Evolutionary conservation across 768 basidiomycete genomes (phyloP), one percentile per base, ranked within the genome.

Genomic region (Rhodocollybia butyracea): DNA sequence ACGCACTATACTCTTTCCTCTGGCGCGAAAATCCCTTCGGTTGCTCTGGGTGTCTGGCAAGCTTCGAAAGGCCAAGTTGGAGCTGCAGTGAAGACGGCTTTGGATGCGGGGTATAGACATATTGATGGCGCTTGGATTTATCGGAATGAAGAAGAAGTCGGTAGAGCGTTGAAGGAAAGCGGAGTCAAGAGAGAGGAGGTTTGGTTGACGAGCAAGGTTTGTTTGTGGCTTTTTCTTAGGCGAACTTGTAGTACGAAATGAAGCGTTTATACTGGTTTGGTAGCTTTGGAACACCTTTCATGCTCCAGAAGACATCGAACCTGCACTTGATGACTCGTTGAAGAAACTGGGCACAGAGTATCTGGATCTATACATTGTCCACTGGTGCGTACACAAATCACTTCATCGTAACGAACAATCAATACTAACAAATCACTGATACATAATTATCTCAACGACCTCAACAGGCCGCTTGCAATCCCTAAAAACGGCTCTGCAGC

Each of bases 271-370:
- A 24, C 22, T 46, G 46, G 36, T 55, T 21, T 26, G 2, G 1
- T 32, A 86, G 80, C 78, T 93, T n/a, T 89, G 84, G 84, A 89
- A 91, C 66, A 76, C 68, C 1, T 90, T 86, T 70, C 89, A 93
- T 63, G 74, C 77, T 3, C 89, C 90, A 0, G 82, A 86, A 56
- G 85, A 89, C 61, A 78, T 91, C 24, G 88, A 89, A 63, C 61
- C 77, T 1, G 76, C 76, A 11, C 74, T 91, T 8, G 85, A 90
- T 60, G 84, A 89, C 56, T 83, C 86, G 0, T 75, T 89, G 7
- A 58, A 68, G 8, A 79, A 74, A 59, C 79, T 91, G 2, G 79
- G 80, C 2, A 84, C 81, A 1, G 78, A 85, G 39, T 91, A 91
- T 66, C 76, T 94, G 48, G 90, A 93, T 66, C 67, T 93, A 46